These are phyloP conservation scores for Dentipellis fragilis DNA, from an alignment of 768 basidiomycete genomes.

Conservation along the genomic window DNA sequence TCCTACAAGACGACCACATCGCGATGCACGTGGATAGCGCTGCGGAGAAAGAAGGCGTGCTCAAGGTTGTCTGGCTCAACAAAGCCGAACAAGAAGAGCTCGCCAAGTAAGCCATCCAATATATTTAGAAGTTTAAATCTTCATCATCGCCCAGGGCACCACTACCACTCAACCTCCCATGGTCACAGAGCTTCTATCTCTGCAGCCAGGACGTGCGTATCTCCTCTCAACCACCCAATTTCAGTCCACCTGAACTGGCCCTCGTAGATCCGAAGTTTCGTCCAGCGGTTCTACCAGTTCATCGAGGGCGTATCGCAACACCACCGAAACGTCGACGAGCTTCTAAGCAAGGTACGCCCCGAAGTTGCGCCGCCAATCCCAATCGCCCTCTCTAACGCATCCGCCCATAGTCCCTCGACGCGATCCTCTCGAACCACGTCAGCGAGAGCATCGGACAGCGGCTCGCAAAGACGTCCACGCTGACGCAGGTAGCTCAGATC, in stretches of 20 bases:
- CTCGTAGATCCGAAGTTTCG: slow-evolving; percentile 70
- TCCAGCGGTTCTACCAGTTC: slow-evolving; percentile 94
- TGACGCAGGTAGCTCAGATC: slow-evolving; percentile 89
- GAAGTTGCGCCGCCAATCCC: neutral
- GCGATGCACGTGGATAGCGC: slow-evolving; percentile 66
- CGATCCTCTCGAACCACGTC: slow-evolving; percentile 66
- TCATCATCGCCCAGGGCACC: slow-evolving; percentile 31
- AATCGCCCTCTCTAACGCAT: neutral
- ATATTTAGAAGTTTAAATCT: neutral
- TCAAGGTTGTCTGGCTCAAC: slow-evolving; percentile 78
- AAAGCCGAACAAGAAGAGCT: slow-evolving; percentile 55
- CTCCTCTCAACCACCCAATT: no score
- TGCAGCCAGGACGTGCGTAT: slow-evolving; percentile 76
- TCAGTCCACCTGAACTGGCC: neutral
- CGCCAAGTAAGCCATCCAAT: slow-evolving; percentile 29
- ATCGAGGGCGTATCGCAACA: slow-evolving; percentile 91
- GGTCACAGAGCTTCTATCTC: slow-evolving; percentile 92
- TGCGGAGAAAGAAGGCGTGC: slow-evolving; percentile 58
- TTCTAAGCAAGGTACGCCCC: slow-evolving; percentile 66
- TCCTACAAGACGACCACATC: slow-evolving; percentile 78
- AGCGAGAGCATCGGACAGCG: slow-evolving; percentile 66
- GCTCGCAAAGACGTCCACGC: slow-evolving; percentile 63
- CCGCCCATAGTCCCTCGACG: slow-evolving; percentile 66
- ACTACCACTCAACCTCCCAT: slow-evolving; percentile 71
- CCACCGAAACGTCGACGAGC: slow-evolving; percentile 84